Evolutionary conservation across 768 basidiomycete species (phyloP).

Genomic region (Cantharellus cinnabarinus): DNA sequence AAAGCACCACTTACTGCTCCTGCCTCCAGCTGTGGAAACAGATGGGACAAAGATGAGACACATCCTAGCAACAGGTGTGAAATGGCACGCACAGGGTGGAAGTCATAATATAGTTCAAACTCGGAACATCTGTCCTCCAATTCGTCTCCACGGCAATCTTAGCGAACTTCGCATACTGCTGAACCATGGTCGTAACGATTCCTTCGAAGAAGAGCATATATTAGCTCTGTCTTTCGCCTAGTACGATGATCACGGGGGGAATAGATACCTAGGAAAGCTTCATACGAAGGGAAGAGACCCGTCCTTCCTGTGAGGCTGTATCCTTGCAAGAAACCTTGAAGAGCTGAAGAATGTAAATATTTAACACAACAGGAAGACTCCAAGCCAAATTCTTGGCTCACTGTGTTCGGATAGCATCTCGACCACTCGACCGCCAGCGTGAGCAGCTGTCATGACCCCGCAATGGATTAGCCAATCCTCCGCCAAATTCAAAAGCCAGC

Average conservation of each 20-base stretch:
- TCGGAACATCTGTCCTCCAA: conserved; percentile 54
- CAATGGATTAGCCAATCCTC: too few species aligned
- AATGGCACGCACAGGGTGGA: conserved; percentile 73
- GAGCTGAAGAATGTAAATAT: conserved; percentile 17
- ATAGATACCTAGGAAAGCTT: conserved; percentile 54
- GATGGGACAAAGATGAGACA: not conserved
- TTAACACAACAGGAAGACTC: not conserved
- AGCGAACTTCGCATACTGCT: conserved; percentile 71
- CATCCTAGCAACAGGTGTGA: conserved; percentile 12
- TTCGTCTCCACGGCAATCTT: conserved; percentile 55
- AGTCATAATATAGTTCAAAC: conserved; percentile 74
- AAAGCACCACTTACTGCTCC: not conserved
- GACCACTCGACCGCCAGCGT: conserved; percentile 56
- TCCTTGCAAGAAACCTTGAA: conserved; percentile 80
- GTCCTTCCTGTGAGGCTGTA: conserved; percentile 79
- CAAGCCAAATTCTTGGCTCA: not conserved
- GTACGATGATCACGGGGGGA: too few species aligned
- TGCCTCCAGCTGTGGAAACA: not conserved
- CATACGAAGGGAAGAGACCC: conserved; percentile 74
- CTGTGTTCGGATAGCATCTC: conserved; percentile 79
- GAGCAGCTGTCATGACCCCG: conserved; percentile 15
- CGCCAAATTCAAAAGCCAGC: too few species aligned
- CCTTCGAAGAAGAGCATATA: not conserved
- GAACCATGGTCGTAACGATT: conserved; percentile 66
- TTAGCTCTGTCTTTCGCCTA: not conserved